Percentiles rank a stretch among this genome's conserved stretches.
Conservation (phyloP, 108 stramenopile genomes). For the Cylindrotheca closterium region DNA sequence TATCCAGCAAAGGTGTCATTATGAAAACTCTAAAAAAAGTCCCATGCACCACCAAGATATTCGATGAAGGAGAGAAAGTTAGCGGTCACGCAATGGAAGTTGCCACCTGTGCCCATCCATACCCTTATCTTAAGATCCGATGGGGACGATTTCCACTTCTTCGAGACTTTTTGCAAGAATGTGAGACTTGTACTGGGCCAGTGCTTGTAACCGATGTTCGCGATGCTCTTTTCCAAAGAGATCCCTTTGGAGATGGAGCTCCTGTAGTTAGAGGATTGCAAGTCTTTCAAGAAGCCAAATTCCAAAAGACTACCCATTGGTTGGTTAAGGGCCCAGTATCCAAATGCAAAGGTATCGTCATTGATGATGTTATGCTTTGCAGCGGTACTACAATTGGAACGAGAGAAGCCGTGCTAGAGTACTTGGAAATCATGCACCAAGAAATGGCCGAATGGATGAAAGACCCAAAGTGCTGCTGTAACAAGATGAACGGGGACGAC, state of each 20-base stretch:
- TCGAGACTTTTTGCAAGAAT: constrained; percentile 63
- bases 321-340: constrained; percentile 41
- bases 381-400: constrained; percentile 75
- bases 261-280: constrained; percentile 47
- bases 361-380: constrained; percentile 57
- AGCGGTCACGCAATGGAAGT: constrained; percentile 17
- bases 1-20: constrained; percentile 57
- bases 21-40: constrained; percentile 12
- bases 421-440: constrained; percentile 58
- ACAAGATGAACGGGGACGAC: constrained; percentile 55
- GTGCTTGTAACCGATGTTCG: constrained; percentile 66
- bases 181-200: constrained; percentile 68
- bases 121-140: constrained; percentile 51
- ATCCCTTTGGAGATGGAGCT: constrained; percentile 68
- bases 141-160: constrained; percentile 66
- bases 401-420: constrained; percentile 62
- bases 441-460: constrained; percentile 68
- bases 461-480: constrained; percentile 48
- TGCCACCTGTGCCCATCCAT: constrained; percentile 38
- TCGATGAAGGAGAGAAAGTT: not conserved
- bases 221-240: constrained; percentile 67
- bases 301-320: constrained; percentile 62
- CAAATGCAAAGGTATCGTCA: constrained; percentile 37
- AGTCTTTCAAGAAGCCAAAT: constrained; percentile 65
- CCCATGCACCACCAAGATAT: constrained; percentile 20